A percentile compares a stretch with the other conserved stretches of the same genome.
These are phyloP conservation scores for Biancaea sappan DNA, from an alignment of 306 rosid species.

Conservation along the genomic window DNA sequence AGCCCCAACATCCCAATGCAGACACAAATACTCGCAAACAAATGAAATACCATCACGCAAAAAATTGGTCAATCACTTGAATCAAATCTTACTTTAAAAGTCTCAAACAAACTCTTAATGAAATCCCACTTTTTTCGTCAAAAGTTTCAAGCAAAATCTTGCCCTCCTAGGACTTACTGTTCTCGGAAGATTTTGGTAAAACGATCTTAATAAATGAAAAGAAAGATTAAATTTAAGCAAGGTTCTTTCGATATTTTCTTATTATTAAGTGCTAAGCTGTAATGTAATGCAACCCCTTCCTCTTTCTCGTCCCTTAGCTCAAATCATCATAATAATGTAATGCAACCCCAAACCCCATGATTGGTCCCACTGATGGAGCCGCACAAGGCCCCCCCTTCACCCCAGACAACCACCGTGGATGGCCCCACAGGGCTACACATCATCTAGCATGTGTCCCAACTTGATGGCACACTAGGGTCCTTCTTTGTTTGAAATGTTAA, in stretches of 20 bases:
- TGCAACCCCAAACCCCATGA: constrained; percentile 53
- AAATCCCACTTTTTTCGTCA: constrained; percentile 39
- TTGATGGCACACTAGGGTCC: constrained; percentile 61
- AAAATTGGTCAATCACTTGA: constrained; percentile 57
- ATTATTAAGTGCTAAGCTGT: no score
- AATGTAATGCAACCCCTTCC: no score
- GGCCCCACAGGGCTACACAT: constrained; percentile 58
- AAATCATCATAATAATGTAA: constrained; percentile 47
- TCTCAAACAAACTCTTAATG: constrained; percentile 40
- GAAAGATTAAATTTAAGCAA: no score
- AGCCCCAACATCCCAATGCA: constrained; percentile 11
- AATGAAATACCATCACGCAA: background rate
- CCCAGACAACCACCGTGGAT: constrained; percentile 62
- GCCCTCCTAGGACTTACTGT: background rate
- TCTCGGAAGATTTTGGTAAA: constrained; percentile 19
- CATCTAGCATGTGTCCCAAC: constrained; percentile 78
- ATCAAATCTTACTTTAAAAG: constrained; percentile 63
- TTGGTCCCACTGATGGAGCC: constrained; percentile 70
- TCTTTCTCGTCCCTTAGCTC: constrained; percentile 28
- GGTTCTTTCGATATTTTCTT: no score
- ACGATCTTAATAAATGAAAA: no score
- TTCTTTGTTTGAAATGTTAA: constrained; percentile 36
- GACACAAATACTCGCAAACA: background rate
- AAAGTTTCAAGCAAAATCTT: constrained; percentile 35
- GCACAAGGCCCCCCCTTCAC: constrained; percentile 34